phyloP scores from a whole-genome alignment of 805 yeast genomes.

The Candida caryicola region DNA sequence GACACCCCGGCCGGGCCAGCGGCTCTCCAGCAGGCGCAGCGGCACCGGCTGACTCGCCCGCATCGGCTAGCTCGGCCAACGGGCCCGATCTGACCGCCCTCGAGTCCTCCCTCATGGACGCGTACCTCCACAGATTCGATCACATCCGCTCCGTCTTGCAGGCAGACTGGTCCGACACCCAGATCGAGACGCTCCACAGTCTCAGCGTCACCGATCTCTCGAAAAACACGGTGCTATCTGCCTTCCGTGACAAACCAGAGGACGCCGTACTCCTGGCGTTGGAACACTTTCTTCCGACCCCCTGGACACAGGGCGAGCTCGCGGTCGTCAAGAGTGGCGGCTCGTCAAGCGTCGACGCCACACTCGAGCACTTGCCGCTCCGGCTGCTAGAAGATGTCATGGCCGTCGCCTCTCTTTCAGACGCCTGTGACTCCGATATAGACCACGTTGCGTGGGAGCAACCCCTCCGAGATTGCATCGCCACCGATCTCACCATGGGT shows the following conservation, averaged over 20 bases:
- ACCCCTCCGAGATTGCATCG: neutral
- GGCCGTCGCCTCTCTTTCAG: neutral
- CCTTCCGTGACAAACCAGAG: neutral
- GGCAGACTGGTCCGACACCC: neutral
- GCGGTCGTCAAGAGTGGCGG: neutral
- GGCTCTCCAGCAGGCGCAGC: no score
- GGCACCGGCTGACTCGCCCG: no score
- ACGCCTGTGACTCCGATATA: neutral
- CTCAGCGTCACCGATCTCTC: conserved; percentile 1
- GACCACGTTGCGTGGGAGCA: neutral
- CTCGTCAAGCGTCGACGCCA: neutral
- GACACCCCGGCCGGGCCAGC: no score
- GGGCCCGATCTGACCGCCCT: no score
- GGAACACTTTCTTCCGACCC: neutral
- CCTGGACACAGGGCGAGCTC: conserved; percentile 8
- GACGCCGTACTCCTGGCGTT: neutral
- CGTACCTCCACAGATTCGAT: neutral
- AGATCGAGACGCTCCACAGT: conserved; percentile 1
- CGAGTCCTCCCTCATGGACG: no score
- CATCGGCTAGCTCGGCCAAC: no score
- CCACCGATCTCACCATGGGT: conserved; percentile 4
- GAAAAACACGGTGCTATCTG: neutral
- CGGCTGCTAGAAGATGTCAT: neutral
- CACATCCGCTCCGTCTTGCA: neutral
- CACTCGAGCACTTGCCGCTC: neutral